phyloP scores from a whole-genome alignment of 441 rosid species.

The Gossypium davidsonii region DNA sequence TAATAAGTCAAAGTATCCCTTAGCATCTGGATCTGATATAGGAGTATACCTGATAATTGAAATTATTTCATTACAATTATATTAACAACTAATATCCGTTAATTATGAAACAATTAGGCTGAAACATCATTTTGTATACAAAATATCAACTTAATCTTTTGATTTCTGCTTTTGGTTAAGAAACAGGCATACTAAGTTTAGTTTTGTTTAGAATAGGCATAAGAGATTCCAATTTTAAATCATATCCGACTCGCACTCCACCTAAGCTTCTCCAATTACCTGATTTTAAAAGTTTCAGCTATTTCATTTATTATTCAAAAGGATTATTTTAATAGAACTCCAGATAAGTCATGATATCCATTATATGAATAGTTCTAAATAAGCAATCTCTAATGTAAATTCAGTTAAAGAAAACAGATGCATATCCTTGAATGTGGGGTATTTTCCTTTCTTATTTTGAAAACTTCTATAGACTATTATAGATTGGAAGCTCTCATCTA shows the following conservation, averaged over 20 bases:
- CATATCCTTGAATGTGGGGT: neutral
- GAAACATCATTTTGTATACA: neutral
- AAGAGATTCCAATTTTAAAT: neutral
- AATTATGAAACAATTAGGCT: neutral
- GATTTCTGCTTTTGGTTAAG: neutral
- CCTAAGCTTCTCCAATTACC: neutral
- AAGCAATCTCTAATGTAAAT: neutral
- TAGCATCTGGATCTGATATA: constrained; percentile 83
- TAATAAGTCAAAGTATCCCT: constrained; percentile 82
- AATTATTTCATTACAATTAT: neutral
- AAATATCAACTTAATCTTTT: neutral
- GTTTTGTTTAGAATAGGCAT: neutral
- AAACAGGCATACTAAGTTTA: neutral
- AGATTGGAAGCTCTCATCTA: neutral
- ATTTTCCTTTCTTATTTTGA: neutral
- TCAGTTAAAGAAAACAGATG: neutral
- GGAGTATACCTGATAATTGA: constrained; percentile 72
- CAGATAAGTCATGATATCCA: neutral
- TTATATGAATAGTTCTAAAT: neutral
- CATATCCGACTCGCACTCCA: neutral
- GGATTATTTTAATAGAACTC: neutral
- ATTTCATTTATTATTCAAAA: neutral
- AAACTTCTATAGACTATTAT: neutral
- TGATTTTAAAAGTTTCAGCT: neutral
- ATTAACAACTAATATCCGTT: neutral